These are phyloP conservation scores for Jimgerdemannia flammicorona DNA, from an alignment of 192 early-diverging fungal species.

Conservation along the genomic window DNA sequence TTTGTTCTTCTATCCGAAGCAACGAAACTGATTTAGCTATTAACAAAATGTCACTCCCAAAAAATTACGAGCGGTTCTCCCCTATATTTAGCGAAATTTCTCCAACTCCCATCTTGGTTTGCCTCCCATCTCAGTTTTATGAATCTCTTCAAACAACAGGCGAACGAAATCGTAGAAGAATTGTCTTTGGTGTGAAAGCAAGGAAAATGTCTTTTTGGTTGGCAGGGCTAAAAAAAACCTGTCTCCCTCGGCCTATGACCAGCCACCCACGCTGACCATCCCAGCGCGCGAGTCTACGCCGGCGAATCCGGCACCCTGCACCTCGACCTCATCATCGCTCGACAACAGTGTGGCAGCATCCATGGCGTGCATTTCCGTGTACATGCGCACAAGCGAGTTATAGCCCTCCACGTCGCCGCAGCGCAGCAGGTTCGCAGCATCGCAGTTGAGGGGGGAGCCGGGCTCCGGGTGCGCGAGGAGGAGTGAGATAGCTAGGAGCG, in stretches of 20 bases:
- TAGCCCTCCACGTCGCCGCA: constrained; percentile 86
- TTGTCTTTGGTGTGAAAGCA: too few species aligned
- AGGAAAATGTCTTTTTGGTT: too few species aligned
- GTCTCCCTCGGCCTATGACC: neutral
- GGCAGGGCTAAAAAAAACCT: too few species aligned
- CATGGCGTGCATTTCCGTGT: constrained; percentile 69
- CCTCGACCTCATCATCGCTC: neutral
- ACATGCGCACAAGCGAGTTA: constrained; percentile 84
- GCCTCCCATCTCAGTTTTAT: too few species aligned
- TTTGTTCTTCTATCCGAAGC: too few species aligned
- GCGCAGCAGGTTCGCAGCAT: constrained; percentile 90
- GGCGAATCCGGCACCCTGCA: neutral
- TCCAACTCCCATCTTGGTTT: too few species aligned
- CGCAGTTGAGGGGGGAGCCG: constrained; percentile 89
- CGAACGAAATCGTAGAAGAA: too few species aligned
- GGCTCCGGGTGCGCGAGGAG: constrained; percentile 85
- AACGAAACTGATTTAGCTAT: too few species aligned
- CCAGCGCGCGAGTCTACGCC: neutral
- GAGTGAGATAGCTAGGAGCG: constrained; percentile 77
- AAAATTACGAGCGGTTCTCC: too few species aligned
- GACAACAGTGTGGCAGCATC: neutral
- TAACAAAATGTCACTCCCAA: too few species aligned
- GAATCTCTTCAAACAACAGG: too few species aligned
- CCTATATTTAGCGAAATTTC: too few species aligned
- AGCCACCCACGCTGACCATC: neutral